Base-by-base conservation (phyloP, 1,284 basidiomycete species). In the Coniophora puteana region DNA sequence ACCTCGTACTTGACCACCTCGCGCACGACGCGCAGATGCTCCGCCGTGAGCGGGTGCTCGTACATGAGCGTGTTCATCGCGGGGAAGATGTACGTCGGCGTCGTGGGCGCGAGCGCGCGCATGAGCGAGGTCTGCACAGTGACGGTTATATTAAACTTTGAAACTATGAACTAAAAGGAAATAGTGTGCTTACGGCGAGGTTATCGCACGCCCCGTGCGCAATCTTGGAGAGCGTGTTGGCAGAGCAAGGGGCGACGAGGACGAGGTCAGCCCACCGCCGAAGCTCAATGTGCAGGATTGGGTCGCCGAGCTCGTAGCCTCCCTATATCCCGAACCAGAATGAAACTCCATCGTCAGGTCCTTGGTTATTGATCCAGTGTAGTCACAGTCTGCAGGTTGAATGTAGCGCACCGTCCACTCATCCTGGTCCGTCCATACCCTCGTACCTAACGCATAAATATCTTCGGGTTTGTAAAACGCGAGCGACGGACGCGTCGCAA, bases 31-130 rank as follows among this genome's bases (percentile, higher is more conserved):
- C 74, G 71, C 17, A 97, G 59, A 54, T 99, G 95, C 45, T 83
- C 77, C 3, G 76, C 74, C 0, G 95, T 98, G 25, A 98, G 71
- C n/a, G 93, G 92, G 57, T 99, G 93, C 48, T 89, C 76, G 59
- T 89, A 98, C 95, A 99, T 98, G 50, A 90, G 71, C 5, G 94
- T 98, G 62, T 99, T 99, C 95, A 98, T 99, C 0, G 96, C 95
- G 3, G 95, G 96, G 55, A 94, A 98, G 23, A 98, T 65, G 52
- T 86, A 88, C 13, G 90, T 92, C 2, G 88, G 86, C 0, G 88
- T 95, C 3, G 74, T 73, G 0, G 90, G 85, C 7, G 85, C 71
- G 0, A 96, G 70, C 0, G 94, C 95, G 13, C 95, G 83, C 45
- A 99, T 76, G 8, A 98, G 70, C 5, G 89, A 93, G 2, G 93